phyloP scores from a whole-genome alignment of 2,329 filamentous ascomycete species.

The Aurifilum marmelostoma region DNA sequence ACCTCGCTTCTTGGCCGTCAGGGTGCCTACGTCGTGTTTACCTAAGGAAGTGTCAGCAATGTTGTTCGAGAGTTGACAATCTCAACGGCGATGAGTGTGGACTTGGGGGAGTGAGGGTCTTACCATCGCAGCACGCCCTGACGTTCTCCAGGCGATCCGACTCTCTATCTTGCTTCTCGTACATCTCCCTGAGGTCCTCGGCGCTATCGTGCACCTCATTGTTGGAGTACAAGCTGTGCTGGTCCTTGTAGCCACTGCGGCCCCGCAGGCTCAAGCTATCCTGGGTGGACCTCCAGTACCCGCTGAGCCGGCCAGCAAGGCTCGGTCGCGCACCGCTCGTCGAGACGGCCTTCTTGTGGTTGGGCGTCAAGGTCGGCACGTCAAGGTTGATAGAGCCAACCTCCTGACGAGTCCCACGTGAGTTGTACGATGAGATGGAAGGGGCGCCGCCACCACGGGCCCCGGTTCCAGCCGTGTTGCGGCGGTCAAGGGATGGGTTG shows the following conservation, averaged over 20 bases:
- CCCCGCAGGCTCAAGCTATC: slow-evolving; percentile 57
- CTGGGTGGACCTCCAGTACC: slow-evolving; percentile 59
- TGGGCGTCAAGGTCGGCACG: slow-evolving; percentile 60
- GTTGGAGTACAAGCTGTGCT: slow-evolving; percentile 51
- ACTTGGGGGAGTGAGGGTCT: slow-evolving; percentile 45
- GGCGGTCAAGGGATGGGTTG: slow-evolving; percentile 64
- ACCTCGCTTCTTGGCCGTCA: slow-evolving; percentile 54
- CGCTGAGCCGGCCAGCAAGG: slow-evolving; percentile 55
- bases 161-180: slow-evolving; percentile 77
- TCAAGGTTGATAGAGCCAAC: slow-evolving; percentile 59
- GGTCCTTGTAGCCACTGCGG: slow-evolving; percentile 48
- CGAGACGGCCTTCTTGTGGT: slow-evolving; percentile 42
- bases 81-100: neutral
- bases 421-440: slow-evolving; percentile 82
- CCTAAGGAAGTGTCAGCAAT: slow-evolving; percentile 46
- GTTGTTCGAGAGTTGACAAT: neutral
- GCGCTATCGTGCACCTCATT: slow-evolving; percentile 74
- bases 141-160: slow-evolving; percentile 89
- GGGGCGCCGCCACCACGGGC: slow-evolving; percentile 56
- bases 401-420: slow-evolving; percentile 65
- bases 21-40: slow-evolving; percentile 72
- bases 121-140: slow-evolving; percentile 95
- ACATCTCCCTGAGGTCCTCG: slow-evolving; percentile 79
- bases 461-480: slow-evolving; percentile 48
- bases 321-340: slow-evolving; percentile 20